phyloP scores from a whole-genome alignment of 1,139 yeast species.

The Oligophagozyma castellii region DNA sequence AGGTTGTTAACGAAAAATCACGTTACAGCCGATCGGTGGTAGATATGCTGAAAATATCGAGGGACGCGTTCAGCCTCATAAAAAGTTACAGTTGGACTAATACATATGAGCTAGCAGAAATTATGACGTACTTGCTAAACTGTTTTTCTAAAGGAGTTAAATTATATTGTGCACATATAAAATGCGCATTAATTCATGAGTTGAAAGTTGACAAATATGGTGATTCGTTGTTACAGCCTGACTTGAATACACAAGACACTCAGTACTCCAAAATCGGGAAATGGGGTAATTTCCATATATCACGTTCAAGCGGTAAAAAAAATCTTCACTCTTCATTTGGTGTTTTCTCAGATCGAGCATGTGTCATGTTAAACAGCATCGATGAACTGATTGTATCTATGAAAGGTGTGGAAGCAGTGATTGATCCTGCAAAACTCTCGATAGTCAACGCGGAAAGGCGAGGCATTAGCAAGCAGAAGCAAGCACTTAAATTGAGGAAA shows the following conservation, averaged over 20 bases:
- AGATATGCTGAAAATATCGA: slow-evolving; percentile 53
- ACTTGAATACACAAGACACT: no score
- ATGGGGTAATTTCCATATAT: no score
- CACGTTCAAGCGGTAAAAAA: no score
- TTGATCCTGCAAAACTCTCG: slow-evolving; percentile 53
- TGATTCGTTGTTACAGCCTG: no score
- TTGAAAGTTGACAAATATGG: no score
- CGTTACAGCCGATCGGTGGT: slow-evolving; percentile 43
- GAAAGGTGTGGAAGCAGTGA: slow-evolving; percentile 42
- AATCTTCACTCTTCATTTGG: no score
- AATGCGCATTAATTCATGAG: no score
- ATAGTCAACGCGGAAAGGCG: slow-evolving; percentile 27
- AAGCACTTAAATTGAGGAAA: background rate
- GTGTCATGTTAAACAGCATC: slow-evolving; percentile 64
- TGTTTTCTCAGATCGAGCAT: slow-evolving; percentile 45
- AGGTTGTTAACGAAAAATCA: slow-evolving; percentile 34
- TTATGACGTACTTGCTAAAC: slow-evolving; percentile 45
- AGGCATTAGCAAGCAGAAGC: background rate
- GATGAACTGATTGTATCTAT: slow-evolving; percentile 47
- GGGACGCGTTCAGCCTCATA: slow-evolving; percentile 41
- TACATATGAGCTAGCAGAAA: slow-evolving; percentile 43
- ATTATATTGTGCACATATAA: slow-evolving; percentile 36
- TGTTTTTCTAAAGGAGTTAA: slow-evolving; percentile 50
- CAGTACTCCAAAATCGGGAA: no score
- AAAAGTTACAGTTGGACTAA: slow-evolving; percentile 49